Evolutionary conservation across 2,329 filamentous ascomycete species (phyloP).

Genomic region (Clonostachys byssicola): DNA sequence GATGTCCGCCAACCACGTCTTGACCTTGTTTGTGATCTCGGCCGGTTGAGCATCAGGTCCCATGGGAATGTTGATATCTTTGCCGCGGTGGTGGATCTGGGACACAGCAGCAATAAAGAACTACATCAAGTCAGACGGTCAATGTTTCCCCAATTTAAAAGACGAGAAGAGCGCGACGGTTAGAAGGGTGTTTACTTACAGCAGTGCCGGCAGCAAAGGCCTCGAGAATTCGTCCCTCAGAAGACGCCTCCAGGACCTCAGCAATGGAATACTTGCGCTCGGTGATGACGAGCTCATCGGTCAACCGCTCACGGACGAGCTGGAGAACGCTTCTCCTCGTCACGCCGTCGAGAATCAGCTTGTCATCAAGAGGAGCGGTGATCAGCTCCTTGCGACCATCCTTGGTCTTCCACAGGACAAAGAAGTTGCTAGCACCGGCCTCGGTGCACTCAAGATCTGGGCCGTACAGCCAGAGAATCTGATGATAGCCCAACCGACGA

Average conservation of each 20-base stretch:
- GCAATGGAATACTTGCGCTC: constrained; percentile 81
- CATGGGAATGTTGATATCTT: constrained; percentile 60
- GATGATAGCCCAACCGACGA: constrained; percentile 68
- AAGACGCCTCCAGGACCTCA: constrained; percentile 67
- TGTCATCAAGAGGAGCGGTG: constrained; percentile 78
- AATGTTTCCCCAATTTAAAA: neutral
- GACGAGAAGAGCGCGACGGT: neutral
- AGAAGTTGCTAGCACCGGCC: constrained; percentile 90
- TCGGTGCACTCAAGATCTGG: constrained; percentile 76
- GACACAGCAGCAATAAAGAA: constrained; percentile 69
- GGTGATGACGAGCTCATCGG: constrained; percentile 61
- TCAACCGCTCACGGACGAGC: constrained; percentile 61
- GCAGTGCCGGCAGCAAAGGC: constrained; percentile 86
- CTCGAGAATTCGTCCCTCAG: constrained; percentile 76
- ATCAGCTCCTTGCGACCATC: constrained; percentile 60
- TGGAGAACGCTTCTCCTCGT: constrained; percentile 80
- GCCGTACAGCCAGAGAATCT: constrained; percentile 93
- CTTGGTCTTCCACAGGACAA: constrained; percentile 66
- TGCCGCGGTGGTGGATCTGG: constrained; percentile 62
- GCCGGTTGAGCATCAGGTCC: constrained; percentile 43
- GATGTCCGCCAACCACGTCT: constrained; percentile 65
- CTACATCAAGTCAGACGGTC: constrained; percentile 24
- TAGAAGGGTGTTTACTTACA: constrained; percentile 40
- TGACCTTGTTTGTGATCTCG: constrained; percentile 56
- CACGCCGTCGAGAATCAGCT: constrained; percentile 83